A percentile compares a stretch with the other conserved stretches of the same genome.
Evolutionary conservation across 139 green algal species (phyloP).

Genomic region (Coelastrella sp.): DNA sequence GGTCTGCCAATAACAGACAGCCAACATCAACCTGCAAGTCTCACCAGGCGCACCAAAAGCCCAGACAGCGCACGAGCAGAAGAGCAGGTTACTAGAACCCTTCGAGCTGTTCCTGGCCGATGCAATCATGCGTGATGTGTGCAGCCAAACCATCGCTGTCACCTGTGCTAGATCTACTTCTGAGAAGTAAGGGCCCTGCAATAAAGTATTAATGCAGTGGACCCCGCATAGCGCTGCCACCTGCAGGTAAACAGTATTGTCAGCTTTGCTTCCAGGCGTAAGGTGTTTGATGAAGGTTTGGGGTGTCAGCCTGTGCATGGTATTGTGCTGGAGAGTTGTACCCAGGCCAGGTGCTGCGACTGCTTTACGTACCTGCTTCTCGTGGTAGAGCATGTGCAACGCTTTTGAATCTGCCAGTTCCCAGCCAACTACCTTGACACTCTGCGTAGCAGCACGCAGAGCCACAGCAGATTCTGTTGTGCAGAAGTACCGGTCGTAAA

Average conservation of each 20-base stretch:
- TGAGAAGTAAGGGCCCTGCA: constrained; percentile 81
- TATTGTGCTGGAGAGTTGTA: neutral
- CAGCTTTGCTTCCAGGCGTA: neutral
- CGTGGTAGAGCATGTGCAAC: constrained; percentile 79
- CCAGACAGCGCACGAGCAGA: no score
- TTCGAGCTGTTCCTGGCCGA: no score
- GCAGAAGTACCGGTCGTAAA: no score
- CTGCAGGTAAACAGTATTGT: constrained; percentile 31
- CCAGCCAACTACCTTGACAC: no score
- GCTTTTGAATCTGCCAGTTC: no score
- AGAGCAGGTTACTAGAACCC: no score
- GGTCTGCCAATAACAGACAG: no score
- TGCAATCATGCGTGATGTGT: no score
- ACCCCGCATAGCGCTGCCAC: constrained; percentile 83
- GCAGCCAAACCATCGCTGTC: constrained; percentile 28
- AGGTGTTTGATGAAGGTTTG: neutral
- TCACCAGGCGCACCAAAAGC: no score
- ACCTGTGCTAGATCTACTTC: constrained; percentile 75
- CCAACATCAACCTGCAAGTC: no score
- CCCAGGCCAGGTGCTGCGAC: neutral
- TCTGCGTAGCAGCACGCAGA: no score
- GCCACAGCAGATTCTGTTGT: no score
- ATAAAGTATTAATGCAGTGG: constrained; percentile 85
- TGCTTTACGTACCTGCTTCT: constrained; percentile 64
- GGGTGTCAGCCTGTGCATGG: neutral